Percentiles rank a stretch among this genome's conserved stretches.
Evolutionary conservation across 164 flowering plant species (phyloP).

Genomic region (Vitis cinerea): DNA sequence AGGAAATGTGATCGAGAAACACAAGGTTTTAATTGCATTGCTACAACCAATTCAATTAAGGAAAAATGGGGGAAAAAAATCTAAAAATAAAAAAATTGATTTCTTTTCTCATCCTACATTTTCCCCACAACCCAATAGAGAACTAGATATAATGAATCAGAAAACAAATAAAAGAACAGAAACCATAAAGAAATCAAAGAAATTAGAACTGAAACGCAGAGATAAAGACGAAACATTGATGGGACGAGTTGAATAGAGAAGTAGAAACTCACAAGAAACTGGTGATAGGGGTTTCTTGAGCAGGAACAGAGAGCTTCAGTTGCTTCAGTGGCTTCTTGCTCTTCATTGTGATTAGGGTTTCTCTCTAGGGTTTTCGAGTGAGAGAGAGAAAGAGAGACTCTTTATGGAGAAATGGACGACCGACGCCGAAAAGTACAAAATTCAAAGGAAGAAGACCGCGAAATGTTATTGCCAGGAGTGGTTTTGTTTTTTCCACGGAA

Average conservation of each 20-base stretch:
- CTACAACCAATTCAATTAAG: not conserved
- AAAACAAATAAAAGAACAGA: not conserved
- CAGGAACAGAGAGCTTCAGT: conserved; percentile 93
- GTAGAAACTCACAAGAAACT: conserved; percentile 63
- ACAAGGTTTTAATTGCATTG: too few species aligned
- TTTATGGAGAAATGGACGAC: conserved; percentile 4
- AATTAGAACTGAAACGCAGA: not conserved
- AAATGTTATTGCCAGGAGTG: not conserved
- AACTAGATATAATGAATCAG: not conserved
- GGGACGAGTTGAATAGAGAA: not conserved
- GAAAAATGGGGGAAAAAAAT: not conserved
- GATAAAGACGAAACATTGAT: not conserved
- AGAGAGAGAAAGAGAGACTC: conserved; percentile 14
- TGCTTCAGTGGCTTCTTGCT: conserved; percentile 74
- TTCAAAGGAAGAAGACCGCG: conserved; percentile 28
- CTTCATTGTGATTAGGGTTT: conserved; percentile 46
- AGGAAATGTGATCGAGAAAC: too few species aligned
- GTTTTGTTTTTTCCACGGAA: too few species aligned
- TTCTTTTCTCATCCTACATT: not conserved
- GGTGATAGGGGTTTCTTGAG: conserved; percentile 73
- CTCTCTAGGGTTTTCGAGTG: not conserved
- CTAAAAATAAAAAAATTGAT: not conserved
- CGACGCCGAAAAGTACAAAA: not conserved
- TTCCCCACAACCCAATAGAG: conserved; percentile 7
- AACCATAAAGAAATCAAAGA: not conserved